Conservation (phyloP, 257 asterid genomes). For the Gynochthodes officinalis region DNA sequence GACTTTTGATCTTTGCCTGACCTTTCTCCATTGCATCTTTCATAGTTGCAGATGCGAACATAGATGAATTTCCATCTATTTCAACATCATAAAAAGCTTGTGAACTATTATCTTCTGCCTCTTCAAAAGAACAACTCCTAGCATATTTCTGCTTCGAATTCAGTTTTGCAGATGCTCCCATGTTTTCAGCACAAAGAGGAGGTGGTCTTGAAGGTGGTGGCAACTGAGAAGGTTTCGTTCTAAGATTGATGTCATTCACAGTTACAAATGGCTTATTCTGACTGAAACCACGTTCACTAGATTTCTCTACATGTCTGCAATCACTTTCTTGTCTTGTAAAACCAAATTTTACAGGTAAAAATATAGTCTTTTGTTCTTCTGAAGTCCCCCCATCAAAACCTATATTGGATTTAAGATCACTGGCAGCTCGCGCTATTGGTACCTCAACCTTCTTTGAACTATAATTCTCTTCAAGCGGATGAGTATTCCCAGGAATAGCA, state of each 20-base stretch:
- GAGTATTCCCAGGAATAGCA: conserved; percentile 48
- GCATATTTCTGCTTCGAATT: conserved; percentile 37
- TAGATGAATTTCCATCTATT: conserved; percentile 44
- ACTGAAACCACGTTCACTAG: conserved; percentile 25
- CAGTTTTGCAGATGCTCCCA: conserved; percentile 27
- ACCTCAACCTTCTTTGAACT: conserved; percentile 38
- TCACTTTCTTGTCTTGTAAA: conserved; percentile 25
- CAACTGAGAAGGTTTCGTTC: conserved; percentile 72
- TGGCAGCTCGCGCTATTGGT: conserved; percentile 22
- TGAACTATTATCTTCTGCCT: conserved; percentile 34
- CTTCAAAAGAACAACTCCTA: conserved; percentile 40
- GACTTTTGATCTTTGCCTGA: conserved; percentile 32
- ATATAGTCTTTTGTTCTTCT: conserved; percentile 27
- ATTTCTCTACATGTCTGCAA: conserved; percentile 25
- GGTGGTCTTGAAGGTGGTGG: conserved; percentile 98
- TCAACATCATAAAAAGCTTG: conserved; percentile 53
- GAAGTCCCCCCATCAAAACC: conserved; percentile 28
- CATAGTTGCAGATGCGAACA: conserved; percentile 15
- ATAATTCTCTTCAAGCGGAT: conserved; percentile 33
- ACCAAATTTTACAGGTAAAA: conserved; percentile 30
- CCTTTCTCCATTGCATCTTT: conserved; percentile 37
- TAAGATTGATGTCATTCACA: conserved; percentile 71
- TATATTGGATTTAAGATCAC: conserved; percentile 30
- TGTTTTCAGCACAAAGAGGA: conserved; percentile 51
- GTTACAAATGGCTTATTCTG: conserved; percentile 54